Evolutionary conservation across 1,284 basidiomycete genomes (phyloP).

Genomic region (Cutaneotrichosporon cavernicola): DNA sequence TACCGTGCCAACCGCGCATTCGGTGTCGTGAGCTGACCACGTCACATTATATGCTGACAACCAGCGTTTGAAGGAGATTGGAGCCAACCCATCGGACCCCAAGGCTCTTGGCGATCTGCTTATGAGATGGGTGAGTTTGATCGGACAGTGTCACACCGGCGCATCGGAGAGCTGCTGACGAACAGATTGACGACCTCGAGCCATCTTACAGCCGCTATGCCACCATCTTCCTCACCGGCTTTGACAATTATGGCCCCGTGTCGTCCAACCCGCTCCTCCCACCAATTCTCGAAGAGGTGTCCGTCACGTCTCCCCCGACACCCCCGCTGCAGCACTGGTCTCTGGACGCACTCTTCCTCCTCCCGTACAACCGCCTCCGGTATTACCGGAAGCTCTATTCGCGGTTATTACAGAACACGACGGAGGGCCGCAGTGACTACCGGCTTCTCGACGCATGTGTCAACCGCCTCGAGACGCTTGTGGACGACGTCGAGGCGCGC

Average conservation of each 20-base stretch:
- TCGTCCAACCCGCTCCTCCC: slow-evolving; percentile 70
- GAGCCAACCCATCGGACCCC: slow-evolving; percentile 86
- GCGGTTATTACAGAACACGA: slow-evolving; percentile 80
- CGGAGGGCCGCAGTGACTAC: slow-evolving; percentile 84
- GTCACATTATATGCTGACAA: slow-evolving; percentile 12
- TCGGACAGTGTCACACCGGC: not conserved
- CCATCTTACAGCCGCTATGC: slow-evolving; percentile 81
- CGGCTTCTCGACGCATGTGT: slow-evolving; percentile 74
- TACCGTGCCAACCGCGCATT: slow-evolving; percentile 87
- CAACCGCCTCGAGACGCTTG: slow-evolving; percentile 72
- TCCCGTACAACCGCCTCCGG: slow-evolving; percentile 78
- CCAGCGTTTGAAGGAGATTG: slow-evolving; percentile 91
- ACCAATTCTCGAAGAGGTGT: slow-evolving; percentile 69
- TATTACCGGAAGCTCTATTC: slow-evolving; percentile 93
- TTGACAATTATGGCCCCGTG: slow-evolving; percentile 79
- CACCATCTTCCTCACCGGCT: slow-evolving; percentile 69
- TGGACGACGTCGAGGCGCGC: slow-evolving; percentile 67
- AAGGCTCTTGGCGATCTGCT: slow-evolving; percentile 92
- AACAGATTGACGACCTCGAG: slow-evolving; percentile 83
- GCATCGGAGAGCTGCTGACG: not conserved
- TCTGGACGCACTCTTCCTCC: slow-evolving; percentile 78
- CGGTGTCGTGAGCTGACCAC: slow-evolving; percentile 61
- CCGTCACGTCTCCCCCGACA: slow-evolving; percentile 61
- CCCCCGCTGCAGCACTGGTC: slow-evolving; percentile 65
- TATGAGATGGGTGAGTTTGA: slow-evolving; percentile 86